Base-by-base conservation (phyloP, 768 basidiomycete species). In the Leccinum boreale region DNA sequence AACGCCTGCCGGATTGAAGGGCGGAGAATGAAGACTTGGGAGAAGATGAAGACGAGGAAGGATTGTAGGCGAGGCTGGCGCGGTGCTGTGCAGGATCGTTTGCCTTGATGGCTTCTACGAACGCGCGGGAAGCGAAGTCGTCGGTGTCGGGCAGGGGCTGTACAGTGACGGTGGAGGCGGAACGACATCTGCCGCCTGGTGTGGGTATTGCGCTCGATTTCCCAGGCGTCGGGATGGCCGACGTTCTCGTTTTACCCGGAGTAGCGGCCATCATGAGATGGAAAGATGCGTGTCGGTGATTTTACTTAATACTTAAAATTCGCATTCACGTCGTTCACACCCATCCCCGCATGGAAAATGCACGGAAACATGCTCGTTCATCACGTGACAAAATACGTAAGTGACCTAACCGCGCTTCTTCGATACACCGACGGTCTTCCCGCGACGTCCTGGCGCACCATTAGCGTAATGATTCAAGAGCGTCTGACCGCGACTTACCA, bases 361-460 rank as follows among this genome's bases (percentile, higher is more conserved):
- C 36, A n/a, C 36, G 36, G 8, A 29, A 31, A 28, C n/a, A 24
- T 4, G 12, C 49, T 6, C 6, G n/a, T 19, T n/a, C 33, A 26
- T 65, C 65, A 70, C 68, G 63, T 70, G 68, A 70, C 42, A 21
- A 47, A 50, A 52, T 69, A 58, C 51, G 55, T 19, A 39, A 39
- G 14, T 35, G 29, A 53, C 58, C 70, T 81, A 83, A 70, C 81
- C 81, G 60, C 82, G 80, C 85, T 94, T 95, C 84, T 94, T 94
- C 65, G 93, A 94, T 70, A 94, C 92, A 86, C 92, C 93, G 66
- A 94, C 93, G 58, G 93, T 94, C 83, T 95, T 95, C 61, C 93
- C 93, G 62, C 92, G 92, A 78, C 92, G 92, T 74, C 92, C 92
- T 93, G 66, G 4, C 11, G 44, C 7, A 45, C 24, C 0, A 35